A percentile compares a stretch with the other conserved stretches of the same genome.
phyloP scores from a whole-genome alignment of 257 asterid species.

The Euphrasia confusa region DNA sequence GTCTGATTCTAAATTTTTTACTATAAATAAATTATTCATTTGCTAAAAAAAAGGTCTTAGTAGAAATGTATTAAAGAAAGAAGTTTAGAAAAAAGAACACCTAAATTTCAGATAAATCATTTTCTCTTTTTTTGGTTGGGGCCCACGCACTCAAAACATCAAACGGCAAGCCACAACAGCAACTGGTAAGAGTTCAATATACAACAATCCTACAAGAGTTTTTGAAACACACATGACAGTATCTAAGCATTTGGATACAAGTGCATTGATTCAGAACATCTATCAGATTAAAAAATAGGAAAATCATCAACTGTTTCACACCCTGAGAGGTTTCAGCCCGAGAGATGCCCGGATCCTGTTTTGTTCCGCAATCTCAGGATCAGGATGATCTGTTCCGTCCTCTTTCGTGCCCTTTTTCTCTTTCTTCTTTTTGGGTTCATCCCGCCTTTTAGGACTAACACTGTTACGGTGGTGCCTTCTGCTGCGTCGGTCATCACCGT shows the following conservation, averaged over 20 bases:
- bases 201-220: not conserved
- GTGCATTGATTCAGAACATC: not conserved
- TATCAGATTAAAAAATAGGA: not conserved
- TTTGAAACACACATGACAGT: not conserved
- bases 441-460: constrained; percentile 64
- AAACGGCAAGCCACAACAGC: not conserved
- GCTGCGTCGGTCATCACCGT: constrained; percentile 61
- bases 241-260: not conserved
- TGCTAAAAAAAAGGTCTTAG: no score
- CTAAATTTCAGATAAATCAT: no score
- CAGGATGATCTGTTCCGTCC: constrained; percentile 95
- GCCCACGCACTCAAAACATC: no score
- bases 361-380: constrained; percentile 93
- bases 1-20: no score
- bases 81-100: no score
- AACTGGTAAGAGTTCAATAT: not conserved
- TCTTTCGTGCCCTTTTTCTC: constrained; percentile 72
- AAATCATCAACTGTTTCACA: constrained; percentile 19
- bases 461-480: constrained; percentile 48
- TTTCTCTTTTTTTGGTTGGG: no score
- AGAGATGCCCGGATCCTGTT: constrained; percentile 82
- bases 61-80: no score
- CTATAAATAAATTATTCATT: no score
- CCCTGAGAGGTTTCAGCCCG: constrained; percentile 77
- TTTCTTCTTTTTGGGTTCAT: constrained; percentile 69